phyloP scores from a whole-genome alignment of 352 stramenopile genomes.

The Pseudoperonospora humuli region DNA sequence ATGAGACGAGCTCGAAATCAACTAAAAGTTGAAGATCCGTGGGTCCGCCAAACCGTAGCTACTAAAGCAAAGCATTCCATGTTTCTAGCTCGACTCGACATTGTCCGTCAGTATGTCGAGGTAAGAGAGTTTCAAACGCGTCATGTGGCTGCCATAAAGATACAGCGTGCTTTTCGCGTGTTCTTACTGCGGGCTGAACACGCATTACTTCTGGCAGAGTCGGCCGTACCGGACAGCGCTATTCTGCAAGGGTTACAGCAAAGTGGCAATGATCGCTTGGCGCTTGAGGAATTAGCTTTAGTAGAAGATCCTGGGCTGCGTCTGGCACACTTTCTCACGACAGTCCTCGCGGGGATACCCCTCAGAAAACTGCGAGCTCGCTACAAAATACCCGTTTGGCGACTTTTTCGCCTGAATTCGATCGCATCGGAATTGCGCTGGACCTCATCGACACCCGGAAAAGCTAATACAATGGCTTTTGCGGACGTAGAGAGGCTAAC shows the following conservation, averaged over 20 bases:
- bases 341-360: slow-evolving; percentile 51
- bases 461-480: slow-evolving; percentile 39
- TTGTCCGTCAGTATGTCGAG: slow-evolving; percentile 46
- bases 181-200: slow-evolving; percentile 41
- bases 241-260: slow-evolving; percentile 36
- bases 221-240: slow-evolving; percentile 35
- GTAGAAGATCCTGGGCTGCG: slow-evolving; percentile 32
- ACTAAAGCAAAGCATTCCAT: slow-evolving; percentile 11
- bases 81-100: slow-evolving; percentile 30
- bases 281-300: slow-evolving; percentile 51
- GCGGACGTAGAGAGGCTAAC: slow-evolving; percentile 28
- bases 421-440: slow-evolving; percentile 57
- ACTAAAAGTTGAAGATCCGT: slow-evolving; percentile 21
- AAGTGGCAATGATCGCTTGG: slow-evolving; percentile 46
- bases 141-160: slow-evolving; percentile 39
- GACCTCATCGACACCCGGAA: slow-evolving; percentile 28
- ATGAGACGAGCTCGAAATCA: slow-evolving; percentile 11
- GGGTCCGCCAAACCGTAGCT: slow-evolving; percentile 14
- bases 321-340: slow-evolving; percentile 54
- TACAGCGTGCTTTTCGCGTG: slow-evolving; percentile 47
- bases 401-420: slow-evolving; percentile 48
- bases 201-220: slow-evolving; percentile 46
- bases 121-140: slow-evolving; percentile 50
- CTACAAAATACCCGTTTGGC: slow-evolving; percentile 41
- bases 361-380: slow-evolving; percentile 50